Evolutionary conservation across 176 grass and related monocot species (phyloP).

Genomic region (Avena insularis): DNA sequence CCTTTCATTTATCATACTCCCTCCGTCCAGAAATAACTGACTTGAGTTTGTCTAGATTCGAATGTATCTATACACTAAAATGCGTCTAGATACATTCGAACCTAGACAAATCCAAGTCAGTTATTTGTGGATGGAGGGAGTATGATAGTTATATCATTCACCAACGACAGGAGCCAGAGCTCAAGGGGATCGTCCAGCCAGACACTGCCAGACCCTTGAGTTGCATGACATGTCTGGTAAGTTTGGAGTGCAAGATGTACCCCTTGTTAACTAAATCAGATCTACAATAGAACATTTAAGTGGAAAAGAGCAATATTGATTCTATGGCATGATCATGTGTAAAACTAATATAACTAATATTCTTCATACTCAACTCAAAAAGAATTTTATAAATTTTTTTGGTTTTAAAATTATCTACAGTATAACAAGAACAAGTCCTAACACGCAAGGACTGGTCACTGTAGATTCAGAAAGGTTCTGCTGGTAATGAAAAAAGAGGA

Average conservation of each 20-base stretch:
- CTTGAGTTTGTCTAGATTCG: too few relatives aligned
- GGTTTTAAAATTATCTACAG: neutral
- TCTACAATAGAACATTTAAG: neutral
- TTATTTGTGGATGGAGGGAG: too few relatives aligned
- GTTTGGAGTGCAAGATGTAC: constrained; percentile 20
- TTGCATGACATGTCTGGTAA: neutral
- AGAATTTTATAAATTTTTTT: constrained; percentile 8
- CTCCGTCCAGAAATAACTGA: too few relatives aligned
- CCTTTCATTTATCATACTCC: neutral
- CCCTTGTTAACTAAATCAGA: constrained; percentile 16
- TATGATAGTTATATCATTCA: neutral
- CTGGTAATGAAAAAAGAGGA: neutral
- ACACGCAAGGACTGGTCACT: neutral
- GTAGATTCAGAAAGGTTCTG: neutral
- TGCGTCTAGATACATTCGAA: too few relatives aligned
- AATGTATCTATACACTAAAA: too few relatives aligned
- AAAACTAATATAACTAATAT: neutral
- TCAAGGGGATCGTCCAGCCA: neutral
- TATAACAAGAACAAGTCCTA: neutral
- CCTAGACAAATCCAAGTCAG: too few relatives aligned
- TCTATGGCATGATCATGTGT: constrained; percentile 14
- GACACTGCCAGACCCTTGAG: neutral
- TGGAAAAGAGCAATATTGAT: neutral
- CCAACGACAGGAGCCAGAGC: neutral
- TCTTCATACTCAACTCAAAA: neutral